Percentiles rank a stretch among this genome's conserved stretches.
Conservation (phyloP, 2,329 filamentous ascomycete species). For the Stenocarpella maydis region DNA sequence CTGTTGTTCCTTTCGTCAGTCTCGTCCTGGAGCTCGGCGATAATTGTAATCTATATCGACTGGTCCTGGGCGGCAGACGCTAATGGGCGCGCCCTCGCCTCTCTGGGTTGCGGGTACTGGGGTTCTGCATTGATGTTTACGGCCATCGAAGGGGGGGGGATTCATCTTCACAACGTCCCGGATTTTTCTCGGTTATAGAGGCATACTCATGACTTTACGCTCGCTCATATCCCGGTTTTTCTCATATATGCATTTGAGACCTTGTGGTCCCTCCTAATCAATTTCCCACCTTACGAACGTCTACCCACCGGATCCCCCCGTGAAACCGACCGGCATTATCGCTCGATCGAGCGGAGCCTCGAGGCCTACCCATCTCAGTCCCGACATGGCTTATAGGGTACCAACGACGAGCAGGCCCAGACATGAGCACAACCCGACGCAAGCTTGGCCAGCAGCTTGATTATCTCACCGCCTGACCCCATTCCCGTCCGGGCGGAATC, state of each 20-base stretch:
- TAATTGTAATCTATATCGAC: slow-evolving; percentile 27
- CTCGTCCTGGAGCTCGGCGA: slow-evolving; percentile 16
- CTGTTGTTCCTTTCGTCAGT: slow-evolving; percentile 36
- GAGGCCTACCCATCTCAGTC: background rate
- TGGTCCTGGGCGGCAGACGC: slow-evolving; percentile 16
- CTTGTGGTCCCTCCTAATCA: slow-evolving; percentile 36
- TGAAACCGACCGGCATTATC: slow-evolving; percentile 1
- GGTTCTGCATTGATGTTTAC: slow-evolving; percentile 30
- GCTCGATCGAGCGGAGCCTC: slow-evolving; percentile 11
- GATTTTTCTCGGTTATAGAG: slow-evolving; percentile 36
- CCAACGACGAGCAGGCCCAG: background rate
- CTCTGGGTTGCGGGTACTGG: slow-evolving; percentile 22
- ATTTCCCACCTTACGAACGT: slow-evolving; percentile 33
- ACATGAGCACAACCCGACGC: background rate
- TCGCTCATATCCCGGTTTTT: slow-evolving; percentile 36
- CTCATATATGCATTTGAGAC: slow-evolving; percentile 37
- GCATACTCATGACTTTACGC: slow-evolving; percentile 37
- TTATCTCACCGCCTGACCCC: background rate
- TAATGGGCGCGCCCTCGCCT: slow-evolving; percentile 27
- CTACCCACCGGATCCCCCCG: slow-evolving; percentile 18
- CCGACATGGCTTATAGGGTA: background rate
- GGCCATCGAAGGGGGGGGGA: slow-evolving; percentile 28
- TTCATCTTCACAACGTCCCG: slow-evolving; percentile 35
- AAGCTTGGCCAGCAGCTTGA: background rate
- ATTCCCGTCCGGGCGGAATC: background rate